A percentile compares a stretch with the other conserved stretches of the same genome.
These are phyloP conservation scores for Scheffersomyces lignosus DNA, from an alignment of 805 yeast species.

Conservation along the genomic window DNA sequence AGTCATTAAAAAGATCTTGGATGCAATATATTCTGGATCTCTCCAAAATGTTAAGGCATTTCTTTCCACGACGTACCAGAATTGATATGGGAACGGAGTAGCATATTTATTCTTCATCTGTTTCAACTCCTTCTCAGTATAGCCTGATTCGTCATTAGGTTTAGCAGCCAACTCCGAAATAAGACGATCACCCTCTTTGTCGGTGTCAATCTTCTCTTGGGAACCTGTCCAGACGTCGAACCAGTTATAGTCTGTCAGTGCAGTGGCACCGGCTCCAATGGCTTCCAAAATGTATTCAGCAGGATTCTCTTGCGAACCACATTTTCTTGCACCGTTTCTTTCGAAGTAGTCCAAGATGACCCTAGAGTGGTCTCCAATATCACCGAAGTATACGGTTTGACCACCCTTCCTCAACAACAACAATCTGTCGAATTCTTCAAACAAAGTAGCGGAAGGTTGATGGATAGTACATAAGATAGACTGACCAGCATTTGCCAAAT, in stretches of 20 bases:
- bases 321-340: constrained; percentile 36
- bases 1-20: constrained; percentile 59
- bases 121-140: constrained; percentile 15
- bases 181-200: constrained; percentile 62
- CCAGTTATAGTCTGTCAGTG: constrained; percentile 70
- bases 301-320: constrained; percentile 39
- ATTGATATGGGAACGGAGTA: constrained; percentile 24
- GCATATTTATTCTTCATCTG: constrained; percentile 23
- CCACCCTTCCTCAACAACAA: constrained; percentile 75
- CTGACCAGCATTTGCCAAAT: constrained; percentile 55
- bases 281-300: constrained; percentile 88
- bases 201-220: constrained; percentile 56
- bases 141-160: constrained; percentile 20
- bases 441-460: constrained; percentile 74
- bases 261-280: constrained; percentile 81
- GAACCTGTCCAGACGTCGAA: constrained; percentile 78
- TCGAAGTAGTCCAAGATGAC: constrained; percentile 35
- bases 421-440: constrained; percentile 65
- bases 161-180: constrained; percentile 49
- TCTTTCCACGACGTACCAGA: constrained; percentile 25
- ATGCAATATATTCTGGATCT: constrained; percentile 41
- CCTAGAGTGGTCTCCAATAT: constrained; percentile 31
- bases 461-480: constrained; percentile 74
- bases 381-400: constrained; percentile 65
- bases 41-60: constrained; percentile 37